Base-by-base conservation (phyloP, 139 green algal genomes). In the Chlorella sorokiniana region DNA sequence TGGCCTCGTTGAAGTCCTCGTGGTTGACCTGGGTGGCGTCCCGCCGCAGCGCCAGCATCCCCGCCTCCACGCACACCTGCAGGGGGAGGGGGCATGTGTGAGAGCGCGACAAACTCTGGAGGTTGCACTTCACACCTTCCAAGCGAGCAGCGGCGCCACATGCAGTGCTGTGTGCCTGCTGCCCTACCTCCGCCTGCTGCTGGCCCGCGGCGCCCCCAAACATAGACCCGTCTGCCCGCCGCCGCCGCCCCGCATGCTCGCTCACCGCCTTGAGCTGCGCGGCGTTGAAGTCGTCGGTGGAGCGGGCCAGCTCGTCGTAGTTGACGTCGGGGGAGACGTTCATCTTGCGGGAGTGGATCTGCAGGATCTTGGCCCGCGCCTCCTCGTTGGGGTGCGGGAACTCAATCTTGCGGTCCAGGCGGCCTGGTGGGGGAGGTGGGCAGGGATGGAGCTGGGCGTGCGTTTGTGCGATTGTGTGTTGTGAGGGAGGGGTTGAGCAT, bases 1-100 rank as follows among this genome's bases (percentile, higher is more conserved):
- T 99, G 76, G 96, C 97, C 85, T 99, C 97, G 82, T 97, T 95
- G 81, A 99, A 99, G 86, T 99, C 97, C 86, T 99, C 97, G 82
- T 99, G 97, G 33, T 89, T 95, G 11, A 99, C 93, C 84, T 96
- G 91, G 4, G 91, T 96, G 16, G 89, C 97, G 82, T 99, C 97
- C 45, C 97, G 86, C 51, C 97, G 83, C 78, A 99, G 89, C 35
- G 97, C 97, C 52, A 99, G 90, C 97, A 99, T 99, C 70, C 97
- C 97, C 25, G 97, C 97, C 91, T 99, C 97, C 37, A 99, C 97
- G 87, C 97, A 99, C 64, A 99, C 92, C 86, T 94, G 93, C 65
- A 90, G 76, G 77, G 54, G 33, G 37, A 38, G 25, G 51, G 1
- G 18, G 35, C 2, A 35, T 41, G 33, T 31, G 51, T 42, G 64